phyloP scores from a whole-genome alignment of 192 early-diverging fungal species.

The Gryganskiella cystojenkinii region DNA sequence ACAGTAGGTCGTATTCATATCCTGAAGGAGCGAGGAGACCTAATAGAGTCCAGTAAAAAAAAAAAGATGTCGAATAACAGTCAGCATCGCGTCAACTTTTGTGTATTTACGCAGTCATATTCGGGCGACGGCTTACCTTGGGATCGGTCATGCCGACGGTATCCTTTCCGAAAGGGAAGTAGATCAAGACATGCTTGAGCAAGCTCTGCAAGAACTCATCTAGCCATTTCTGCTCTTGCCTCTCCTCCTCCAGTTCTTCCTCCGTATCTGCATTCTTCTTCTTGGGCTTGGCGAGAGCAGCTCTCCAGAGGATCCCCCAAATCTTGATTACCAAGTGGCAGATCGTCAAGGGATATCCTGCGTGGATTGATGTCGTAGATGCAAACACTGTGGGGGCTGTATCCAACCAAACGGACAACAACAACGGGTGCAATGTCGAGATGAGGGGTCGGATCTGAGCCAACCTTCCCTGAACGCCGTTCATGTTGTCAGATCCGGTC shows the following conservation, averaged over 20 bases:
- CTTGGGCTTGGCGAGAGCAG: slow-evolving; percentile 40
- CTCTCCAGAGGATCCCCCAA: slow-evolving; percentile 78
- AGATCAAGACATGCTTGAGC: slow-evolving; percentile 72
- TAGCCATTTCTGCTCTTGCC: slow-evolving; percentile 50
- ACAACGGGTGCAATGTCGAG: slow-evolving; percentile 67
- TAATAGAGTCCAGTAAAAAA: slow-evolving; percentile 25
- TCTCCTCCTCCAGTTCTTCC: slow-evolving; percentile 31
- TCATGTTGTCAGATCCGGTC: slow-evolving; percentile 16
- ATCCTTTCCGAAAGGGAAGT: slow-evolving; percentile 82
- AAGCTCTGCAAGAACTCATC: slow-evolving; percentile 66
- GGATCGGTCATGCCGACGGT: slow-evolving; percentile 56
- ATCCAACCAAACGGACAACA: slow-evolving; percentile 85
- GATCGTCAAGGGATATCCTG: slow-evolving; percentile 70
- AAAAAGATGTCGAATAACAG: neutral
- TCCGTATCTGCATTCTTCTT: slow-evolving; percentile 28
- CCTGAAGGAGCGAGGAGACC: slow-evolving; percentile 64
- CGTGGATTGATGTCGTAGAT: slow-evolving; percentile 55
- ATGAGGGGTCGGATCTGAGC: slow-evolving; percentile 49
- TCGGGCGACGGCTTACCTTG: too few relatives aligned
- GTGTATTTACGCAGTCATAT: too few relatives aligned
- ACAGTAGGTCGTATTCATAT: slow-evolving; percentile 79
- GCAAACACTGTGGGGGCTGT: slow-evolving; percentile 73
- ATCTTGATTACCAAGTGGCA: slow-evolving; percentile 71
- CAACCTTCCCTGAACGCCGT: slow-evolving; percentile 40
- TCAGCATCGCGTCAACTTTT: neutral